Evolutionary conservation across 2,329 filamentous ascomycete species (phyloP), one percentile per base, ranked within the genome.

Genomic region (Penicillium sp.): DNA sequence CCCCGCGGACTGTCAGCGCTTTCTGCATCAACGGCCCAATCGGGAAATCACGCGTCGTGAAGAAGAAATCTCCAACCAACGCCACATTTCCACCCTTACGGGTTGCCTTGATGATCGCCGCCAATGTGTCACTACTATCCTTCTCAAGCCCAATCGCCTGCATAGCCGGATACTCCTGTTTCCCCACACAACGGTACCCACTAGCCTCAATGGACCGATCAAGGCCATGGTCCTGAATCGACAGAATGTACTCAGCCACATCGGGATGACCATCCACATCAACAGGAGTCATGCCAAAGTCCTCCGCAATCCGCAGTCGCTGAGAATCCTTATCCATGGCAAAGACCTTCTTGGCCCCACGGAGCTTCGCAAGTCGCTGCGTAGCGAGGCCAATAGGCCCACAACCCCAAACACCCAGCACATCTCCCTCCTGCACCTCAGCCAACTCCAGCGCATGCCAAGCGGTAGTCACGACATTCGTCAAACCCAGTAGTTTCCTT

Each of bases 11-110:
- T 2, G 68, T 72, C 55, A 73, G 62, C 3, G 60, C 64, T 45
- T 72, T 72, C 54, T 73, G 68, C 68, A 72, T 72, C 50, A 73
- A 47, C 44, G 65, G 61, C 13, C 69, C 68, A 34, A 72, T 71
- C 0, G 65, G 66, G 39, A 69, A 71, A 45, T 69, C 58, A 47
- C 68, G 65, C 10, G 66, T 69, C 2, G 42, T 60, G 53, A 55
- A 65, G 51, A 68, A 67, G 47, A 69, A 72, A 51, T 72, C 67
- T 2, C 65, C 67, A 50, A 72, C 63, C 34, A 72, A 53, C 0
- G 67, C 64, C 16, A 72, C 47, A 50, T 66, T 66, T 1, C 70
- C 69, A 3, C 66, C 60, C 53, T 73, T 72, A 1, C 68, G 60
- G 6, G 63, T 67, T 4, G 69, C 62, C 51, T 69, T 70, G 55